These are phyloP conservation scores for Claviceps fusiformis DNA, from an alignment of 2,329 filamentous ascomycete genomes.

Conservation along the genomic window DNA sequence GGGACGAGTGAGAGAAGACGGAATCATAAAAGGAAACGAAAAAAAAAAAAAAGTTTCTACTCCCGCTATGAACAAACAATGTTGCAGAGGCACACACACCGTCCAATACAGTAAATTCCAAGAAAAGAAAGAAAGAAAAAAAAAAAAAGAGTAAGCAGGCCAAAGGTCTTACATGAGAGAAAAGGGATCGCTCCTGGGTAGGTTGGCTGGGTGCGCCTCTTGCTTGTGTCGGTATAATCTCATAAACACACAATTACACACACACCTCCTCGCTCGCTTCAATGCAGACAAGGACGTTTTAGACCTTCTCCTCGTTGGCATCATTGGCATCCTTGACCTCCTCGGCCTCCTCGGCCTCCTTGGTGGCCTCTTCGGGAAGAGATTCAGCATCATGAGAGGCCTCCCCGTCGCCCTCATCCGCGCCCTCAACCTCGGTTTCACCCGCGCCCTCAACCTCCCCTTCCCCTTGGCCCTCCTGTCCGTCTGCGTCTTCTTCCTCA, in stretches of 20 bases:
- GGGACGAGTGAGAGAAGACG: not conserved
- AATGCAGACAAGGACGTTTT: not conserved
- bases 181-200: not conserved
- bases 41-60: not conserved
- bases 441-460: not conserved
- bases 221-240: not conserved
- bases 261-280: not conserved
- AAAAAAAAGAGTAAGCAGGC: not conserved
- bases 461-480: not conserved
- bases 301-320: constrained; percentile 4
- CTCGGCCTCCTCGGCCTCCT: not conserved
- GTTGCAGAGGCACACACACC: not conserved
- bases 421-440: not conserved
- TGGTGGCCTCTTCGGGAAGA: not conserved
- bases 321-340: not conserved
- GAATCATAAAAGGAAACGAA: not conserved
- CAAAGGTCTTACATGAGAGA: not conserved
- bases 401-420: constrained; percentile 2
- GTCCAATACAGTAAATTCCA: not conserved
- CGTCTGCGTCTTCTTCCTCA: constrained; percentile 22
- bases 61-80: constrained; percentile 17
- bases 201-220: not conserved
- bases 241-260: not conserved
- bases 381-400: constrained; percentile 6
- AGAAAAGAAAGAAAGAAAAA: not conserved